Percentiles rank a stretch among this genome's conserved stretches.
Conservation (phyloP, 768 basidiomycete genomes). For the Lentinula raphanica region DNA sequence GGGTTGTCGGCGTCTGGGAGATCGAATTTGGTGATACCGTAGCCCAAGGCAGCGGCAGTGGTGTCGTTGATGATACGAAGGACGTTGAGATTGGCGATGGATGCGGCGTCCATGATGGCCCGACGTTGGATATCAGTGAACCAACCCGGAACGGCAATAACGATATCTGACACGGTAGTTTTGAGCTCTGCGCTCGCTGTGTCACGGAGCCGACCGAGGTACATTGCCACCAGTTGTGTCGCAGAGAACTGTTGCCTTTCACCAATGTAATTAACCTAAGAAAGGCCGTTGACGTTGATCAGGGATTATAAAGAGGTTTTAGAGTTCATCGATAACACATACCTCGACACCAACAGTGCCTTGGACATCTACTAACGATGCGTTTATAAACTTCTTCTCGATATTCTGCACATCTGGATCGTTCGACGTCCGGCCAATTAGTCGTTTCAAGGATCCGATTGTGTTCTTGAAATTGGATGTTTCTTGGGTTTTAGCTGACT, state of each 20-base stretch:
- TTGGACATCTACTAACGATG: constrained; percentile 75
- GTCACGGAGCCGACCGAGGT: constrained; percentile 86
- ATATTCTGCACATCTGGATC: constrained; percentile 79
- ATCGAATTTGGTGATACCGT: constrained; percentile 98
- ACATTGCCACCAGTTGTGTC: constrained; percentile 90
- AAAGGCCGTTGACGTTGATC: not conserved
- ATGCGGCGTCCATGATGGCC: constrained; percentile 83
- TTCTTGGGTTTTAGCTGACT: constrained; percentile 95
- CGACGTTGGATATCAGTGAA: constrained; percentile 92
- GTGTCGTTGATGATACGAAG: constrained; percentile 97
- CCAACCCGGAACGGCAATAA: constrained; percentile 96
- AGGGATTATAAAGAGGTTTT: constrained; percentile 8
- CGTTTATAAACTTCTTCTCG: constrained; percentile 91
- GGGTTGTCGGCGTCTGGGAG: constrained; percentile 81
- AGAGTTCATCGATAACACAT: constrained; percentile 28
- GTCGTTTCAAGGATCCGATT: constrained; percentile 85
- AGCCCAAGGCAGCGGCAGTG: constrained; percentile 93
- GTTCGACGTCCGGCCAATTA: constrained; percentile 73
- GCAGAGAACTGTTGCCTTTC: constrained; percentile 76
- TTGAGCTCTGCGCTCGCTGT: constrained; percentile 84
- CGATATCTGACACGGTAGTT: constrained; percentile 80
- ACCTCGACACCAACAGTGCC: constrained; percentile 87
- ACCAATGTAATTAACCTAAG: constrained; percentile 83
- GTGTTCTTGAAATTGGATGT: constrained; percentile 99
- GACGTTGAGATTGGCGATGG: constrained; percentile 83